These are phyloP conservation scores for Backusella luteola DNA, from an alignment of 192 early-diverging fungal genomes.

Conservation along the genomic window DNA sequence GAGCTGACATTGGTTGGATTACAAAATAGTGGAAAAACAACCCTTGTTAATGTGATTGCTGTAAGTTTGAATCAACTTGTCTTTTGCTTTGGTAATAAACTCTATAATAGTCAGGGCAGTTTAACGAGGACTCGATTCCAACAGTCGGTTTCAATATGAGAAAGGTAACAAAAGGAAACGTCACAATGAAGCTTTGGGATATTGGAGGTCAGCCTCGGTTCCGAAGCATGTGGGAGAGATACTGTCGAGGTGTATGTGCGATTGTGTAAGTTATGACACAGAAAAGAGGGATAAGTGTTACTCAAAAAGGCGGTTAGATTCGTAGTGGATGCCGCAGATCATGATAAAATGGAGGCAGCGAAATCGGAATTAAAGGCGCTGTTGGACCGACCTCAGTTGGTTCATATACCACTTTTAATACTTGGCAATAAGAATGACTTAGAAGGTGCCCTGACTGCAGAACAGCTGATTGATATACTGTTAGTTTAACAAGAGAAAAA, in stretches of 20 bases:
- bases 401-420: slow-evolving; percentile 91
- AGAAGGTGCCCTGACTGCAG: slow-evolving; percentile 79
- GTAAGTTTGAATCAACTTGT: slow-evolving; percentile 40
- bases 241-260: slow-evolving; percentile 90
- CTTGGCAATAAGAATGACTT: slow-evolving; percentile 99
- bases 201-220: slow-evolving; percentile 97
- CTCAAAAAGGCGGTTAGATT: slow-evolving; percentile 50
- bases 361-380: slow-evolving; percentile 86
- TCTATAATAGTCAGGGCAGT: slow-evolving; percentile 60
- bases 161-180: slow-evolving; percentile 87
- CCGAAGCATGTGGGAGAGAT: slow-evolving; percentile 93
- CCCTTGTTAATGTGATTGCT: slow-evolving; percentile 82
- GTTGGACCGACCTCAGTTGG: slow-evolving; percentile 89
- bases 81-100: too few species aligned
- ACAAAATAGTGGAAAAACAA: slow-evolving; percentile 86
- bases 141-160: slow-evolving; percentile 99
- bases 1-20: slow-evolving; percentile 85
- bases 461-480: slow-evolving; percentile 89
- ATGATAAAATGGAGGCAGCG: slow-evolving; percentile 87
- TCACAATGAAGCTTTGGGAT: slow-evolving; percentile 99
- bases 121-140: slow-evolving; percentile 88
- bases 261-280: slow-evolving; percentile 73
- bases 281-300: too few species aligned
- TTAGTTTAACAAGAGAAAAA: too few species aligned
- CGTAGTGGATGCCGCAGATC: slow-evolving; percentile 97